Conservation (phyloP, 176 grass and related monocot genomes). For the Carex myosuroides region DNA sequence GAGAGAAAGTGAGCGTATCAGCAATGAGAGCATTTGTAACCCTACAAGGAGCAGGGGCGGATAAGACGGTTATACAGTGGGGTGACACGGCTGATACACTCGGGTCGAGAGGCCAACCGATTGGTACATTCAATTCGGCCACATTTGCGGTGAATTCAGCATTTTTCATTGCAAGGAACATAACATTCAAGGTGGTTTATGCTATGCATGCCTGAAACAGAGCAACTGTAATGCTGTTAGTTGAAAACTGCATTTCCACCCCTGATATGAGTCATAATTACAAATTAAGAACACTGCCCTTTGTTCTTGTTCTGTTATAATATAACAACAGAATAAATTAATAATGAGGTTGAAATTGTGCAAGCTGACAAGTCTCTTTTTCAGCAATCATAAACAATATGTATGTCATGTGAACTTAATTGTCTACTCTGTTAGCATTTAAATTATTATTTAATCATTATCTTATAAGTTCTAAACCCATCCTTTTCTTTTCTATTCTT, state of each 20-base stretch:
- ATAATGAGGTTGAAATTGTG: background rate
- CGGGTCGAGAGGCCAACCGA: conserved; percentile 44
- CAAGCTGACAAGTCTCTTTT: background rate
- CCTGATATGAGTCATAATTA: background rate
- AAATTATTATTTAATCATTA: background rate
- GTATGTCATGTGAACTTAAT: background rate
- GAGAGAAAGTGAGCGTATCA: conserved; percentile 91
- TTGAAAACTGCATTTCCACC: conserved; percentile 4
- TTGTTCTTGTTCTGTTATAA: background rate
- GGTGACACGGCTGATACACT: conserved; percentile 65
- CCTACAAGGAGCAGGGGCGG: conserved; percentile 68
- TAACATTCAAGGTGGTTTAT: conserved; percentile 70
- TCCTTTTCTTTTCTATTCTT: background rate
- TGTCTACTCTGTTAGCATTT: background rate
- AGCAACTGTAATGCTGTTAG: conserved; percentile 11
- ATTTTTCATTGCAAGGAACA: conserved; percentile 92
- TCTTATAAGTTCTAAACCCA: background rate
- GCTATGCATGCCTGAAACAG: background rate
- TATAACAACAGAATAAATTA: background rate
- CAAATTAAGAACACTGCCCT: background rate
- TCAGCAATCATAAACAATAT: background rate
- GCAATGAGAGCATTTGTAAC: conserved; percentile 74
- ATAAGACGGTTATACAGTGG: conserved; percentile 74
- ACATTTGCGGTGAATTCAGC: conserved; percentile 89
- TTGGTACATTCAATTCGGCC: conserved; percentile 75